Base-by-base conservation (phyloP, 179 eudicot species). In the Drosera spatulata region DNA sequence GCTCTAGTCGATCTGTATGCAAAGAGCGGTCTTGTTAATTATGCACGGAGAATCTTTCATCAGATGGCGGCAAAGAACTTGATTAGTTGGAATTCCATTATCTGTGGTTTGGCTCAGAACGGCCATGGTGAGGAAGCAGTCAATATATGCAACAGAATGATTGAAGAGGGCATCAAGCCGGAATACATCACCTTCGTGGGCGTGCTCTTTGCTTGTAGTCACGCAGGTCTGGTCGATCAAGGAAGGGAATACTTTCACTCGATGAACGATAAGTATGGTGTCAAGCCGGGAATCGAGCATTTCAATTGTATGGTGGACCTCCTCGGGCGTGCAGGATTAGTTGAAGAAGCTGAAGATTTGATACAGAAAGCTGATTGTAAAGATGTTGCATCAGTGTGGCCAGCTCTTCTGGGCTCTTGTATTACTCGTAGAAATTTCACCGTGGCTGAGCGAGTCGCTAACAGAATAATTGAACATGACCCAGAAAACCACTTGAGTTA, bases 191-290 rank as follows among this genome's bases (percentile, higher is more conserved):
- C 84, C 41, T 87, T 87, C 60, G 68, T 87, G 39, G 93, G 90
- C 39, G 71, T 81, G 55, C 90, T 90, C 42, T 90, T 86, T 67
- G 97, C 93, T 33, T 90, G 95, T 64, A 80, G 93, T 69, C 93
- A 85, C 71, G 72, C 80, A 61, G 90, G 97, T 56, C 81, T 85
- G 66, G 74, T 74, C 55, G 86, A 85, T 66, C 75, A 77, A 67
- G 97, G 85, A 40, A 72, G 69, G 61, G 58, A 69, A 59, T 69
- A 66, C 58, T 85, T 87, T 45, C 48, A 62, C 15, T 79, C 77
- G 4, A 82, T 90, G 89, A 62, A 53, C 41, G 63, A 77, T 47
- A 73, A 66, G 41, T 78, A 81, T 60, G 88, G 81, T 11, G 75
- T 87, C 45, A 69, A 57, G 54, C 96, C 96, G 4, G 64, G 74